A percentile compares a stretch with the other conserved stretches of the same genome.
These are phyloP conservation scores for Apiospora marii DNA, from an alignment of 2,329 filamentous ascomycete species.

Conservation along the genomic window DNA sequence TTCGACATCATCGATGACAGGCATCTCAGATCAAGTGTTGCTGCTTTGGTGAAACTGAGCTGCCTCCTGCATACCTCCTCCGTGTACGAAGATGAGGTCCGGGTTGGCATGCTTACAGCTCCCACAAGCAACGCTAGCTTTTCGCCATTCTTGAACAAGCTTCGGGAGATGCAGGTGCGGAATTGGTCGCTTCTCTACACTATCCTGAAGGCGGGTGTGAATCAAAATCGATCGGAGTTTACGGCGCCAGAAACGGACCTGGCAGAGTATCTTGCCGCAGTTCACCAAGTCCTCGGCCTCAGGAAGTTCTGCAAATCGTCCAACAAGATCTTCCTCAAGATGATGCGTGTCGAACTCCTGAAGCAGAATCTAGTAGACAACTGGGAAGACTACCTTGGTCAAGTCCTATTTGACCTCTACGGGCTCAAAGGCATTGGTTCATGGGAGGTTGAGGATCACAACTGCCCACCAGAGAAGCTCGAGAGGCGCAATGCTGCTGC, in stretches of 20 bases:
- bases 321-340: conserved; percentile 86
- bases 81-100: conserved; percentile 85
- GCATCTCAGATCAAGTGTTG: conserved; percentile 77
- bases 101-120: conserved; percentile 73
- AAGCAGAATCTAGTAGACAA: conserved; percentile 78
- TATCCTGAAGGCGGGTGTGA: conserved; percentile 77
- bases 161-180: conserved; percentile 87
- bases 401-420: conserved; percentile 84
- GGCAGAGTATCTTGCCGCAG: conserved; percentile 79
- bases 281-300: conserved; percentile 85
- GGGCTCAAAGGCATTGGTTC: conserved; percentile 76
- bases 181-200: conserved; percentile 89
- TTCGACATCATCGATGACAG: conserved; percentile 87
- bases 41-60: conserved; percentile 74
- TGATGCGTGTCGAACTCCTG: conserved; percentile 87
- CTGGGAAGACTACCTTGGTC: conserved; percentile 86
- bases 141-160: conserved; percentile 67
- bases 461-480: conserved; percentile 77
- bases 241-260: conserved; percentile 73
- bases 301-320: conserved; percentile 86
- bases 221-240: conserved; percentile 71
- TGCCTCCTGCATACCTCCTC: conserved; percentile 81
- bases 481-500: conserved; percentile 82
- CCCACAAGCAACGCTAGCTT: conserved; percentile 66
- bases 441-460: conserved; percentile 78